These are phyloP conservation scores for Emmonsiellopsis sp. DNA, from an alignment of 2,329 filamentous ascomycete species.

Conservation along the genomic window DNA sequence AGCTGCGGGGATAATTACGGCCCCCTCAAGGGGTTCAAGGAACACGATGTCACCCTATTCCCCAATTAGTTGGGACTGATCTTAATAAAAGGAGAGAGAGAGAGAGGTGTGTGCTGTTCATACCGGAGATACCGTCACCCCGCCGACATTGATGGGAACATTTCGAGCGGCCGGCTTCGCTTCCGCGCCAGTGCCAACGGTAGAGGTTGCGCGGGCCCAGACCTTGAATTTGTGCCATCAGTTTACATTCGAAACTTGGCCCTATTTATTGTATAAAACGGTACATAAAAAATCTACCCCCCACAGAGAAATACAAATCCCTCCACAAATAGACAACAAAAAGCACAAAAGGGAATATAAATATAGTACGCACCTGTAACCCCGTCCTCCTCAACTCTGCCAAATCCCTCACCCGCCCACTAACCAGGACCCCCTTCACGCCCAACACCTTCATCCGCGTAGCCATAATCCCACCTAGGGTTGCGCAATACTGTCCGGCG, in stretches of 20 bases:
- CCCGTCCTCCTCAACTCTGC: constrained; percentile 47
- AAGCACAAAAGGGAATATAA: not conserved
- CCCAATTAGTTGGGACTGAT: not conserved
- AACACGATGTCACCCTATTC: constrained; percentile 57
- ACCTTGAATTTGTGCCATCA: constrained; percentile 21
- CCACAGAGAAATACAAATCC: not conserved
- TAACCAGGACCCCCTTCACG: constrained; percentile 55
- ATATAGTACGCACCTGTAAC: constrained; percentile 49
- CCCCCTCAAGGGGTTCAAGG: constrained; percentile 59
- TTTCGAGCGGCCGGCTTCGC: constrained; percentile 33
- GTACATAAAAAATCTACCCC: too few relatives aligned
- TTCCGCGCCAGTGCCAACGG: constrained; percentile 38
- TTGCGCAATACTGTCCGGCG: constrained; percentile 55
- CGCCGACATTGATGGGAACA: constrained; percentile 31
- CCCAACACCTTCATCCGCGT: constrained; percentile 56
- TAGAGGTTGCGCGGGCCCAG: constrained; percentile 36
- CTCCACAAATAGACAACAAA: not conserved
- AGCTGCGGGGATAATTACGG: constrained; percentile 57
- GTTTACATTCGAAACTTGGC: not conserved
- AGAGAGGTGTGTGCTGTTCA: constrained; percentile 8
- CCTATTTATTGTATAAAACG: too few relatives aligned
- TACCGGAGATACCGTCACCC: constrained; percentile 35
- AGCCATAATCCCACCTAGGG: constrained; percentile 71
- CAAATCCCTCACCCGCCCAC: constrained; percentile 60
- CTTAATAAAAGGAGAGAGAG: not conserved